phyloP scores from a whole-genome alignment of 2,329 filamentous ascomycete species.

The Clonostachys rhizophaga region DNA sequence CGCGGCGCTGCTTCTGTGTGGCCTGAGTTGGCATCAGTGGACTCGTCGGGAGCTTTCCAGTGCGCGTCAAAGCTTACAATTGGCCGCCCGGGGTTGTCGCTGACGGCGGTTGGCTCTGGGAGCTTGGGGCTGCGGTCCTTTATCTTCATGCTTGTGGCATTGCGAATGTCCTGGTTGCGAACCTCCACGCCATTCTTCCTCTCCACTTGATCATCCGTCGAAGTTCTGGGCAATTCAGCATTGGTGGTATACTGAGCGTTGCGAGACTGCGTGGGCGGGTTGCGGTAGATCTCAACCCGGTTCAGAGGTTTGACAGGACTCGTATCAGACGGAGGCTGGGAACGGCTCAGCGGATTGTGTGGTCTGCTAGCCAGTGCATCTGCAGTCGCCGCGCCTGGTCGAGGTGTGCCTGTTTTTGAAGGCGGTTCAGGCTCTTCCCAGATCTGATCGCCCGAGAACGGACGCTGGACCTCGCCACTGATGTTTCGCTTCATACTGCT shows the following conservation, averaged over 20 bases:
- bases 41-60: conserved; percentile 70
- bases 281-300: conserved; percentile 73
- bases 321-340: conserved; percentile 32
- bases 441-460: conserved; percentile 74
- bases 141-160: conserved; percentile 84
- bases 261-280: conserved; percentile 76
- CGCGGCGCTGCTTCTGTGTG: conserved; percentile 17
- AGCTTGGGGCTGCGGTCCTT: conserved; percentile 83
- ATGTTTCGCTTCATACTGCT: conserved; percentile 66
- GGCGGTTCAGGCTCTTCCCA: conserved; percentile 74
- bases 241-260: conserved; percentile 79
- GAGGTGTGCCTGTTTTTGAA: conserved; percentile 19
- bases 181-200: conserved; percentile 80
- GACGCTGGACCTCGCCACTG: conserved; percentile 61
- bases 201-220: conserved; percentile 37
- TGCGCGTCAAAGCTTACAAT: conserved; percentile 95
- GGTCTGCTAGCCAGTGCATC: conserved; percentile 20
- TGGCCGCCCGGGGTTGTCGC: conserved; percentile 81
- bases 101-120: conserved; percentile 85
- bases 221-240: conserved; percentile 7
- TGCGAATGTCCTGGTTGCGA: conserved; percentile 79
- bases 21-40: conserved; percentile 56
- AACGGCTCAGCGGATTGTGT: conserved; percentile 20
- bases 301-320: conserved; percentile 37
- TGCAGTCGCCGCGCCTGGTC: conserved; percentile 10